Evolutionary conservation across 768 basidiomycete genomes (phyloP).

Genomic region (Lactifluus piperatus): DNA sequence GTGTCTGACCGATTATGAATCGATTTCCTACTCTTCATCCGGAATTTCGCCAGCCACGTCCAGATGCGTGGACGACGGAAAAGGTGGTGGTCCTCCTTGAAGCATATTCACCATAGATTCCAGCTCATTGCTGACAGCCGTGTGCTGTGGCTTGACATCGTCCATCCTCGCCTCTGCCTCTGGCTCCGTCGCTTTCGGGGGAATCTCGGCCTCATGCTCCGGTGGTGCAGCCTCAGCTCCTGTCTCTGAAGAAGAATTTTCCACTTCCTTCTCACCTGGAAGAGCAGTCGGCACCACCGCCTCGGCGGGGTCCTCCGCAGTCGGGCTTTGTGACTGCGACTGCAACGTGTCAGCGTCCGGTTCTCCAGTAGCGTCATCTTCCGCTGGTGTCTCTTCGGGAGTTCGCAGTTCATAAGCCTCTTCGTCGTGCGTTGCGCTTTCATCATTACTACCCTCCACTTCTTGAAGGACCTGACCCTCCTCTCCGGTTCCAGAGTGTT

Average conservation of each 20-base stretch:
- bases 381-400: conserved; percentile 14
- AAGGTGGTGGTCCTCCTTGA: conserved; percentile 32
- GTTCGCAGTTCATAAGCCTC: conserved; percentile 16
- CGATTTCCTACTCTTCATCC: conserved; percentile 35
- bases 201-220: conserved; percentile 16
- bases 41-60: conserved; percentile 39
- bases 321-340: neutral
- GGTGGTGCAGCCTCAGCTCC: conserved; percentile 12
- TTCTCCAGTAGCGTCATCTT: conserved; percentile 2
- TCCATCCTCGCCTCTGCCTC: conserved; percentile 19
- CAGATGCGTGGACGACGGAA: conserved; percentile 17
- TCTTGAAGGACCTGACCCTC: conserved; percentile 19
- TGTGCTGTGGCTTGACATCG: conserved; percentile 18
- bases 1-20: neutral
- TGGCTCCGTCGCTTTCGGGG: conserved; percentile 13
- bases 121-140: conserved; percentile 34
- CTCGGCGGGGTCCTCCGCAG: conserved; percentile 2
- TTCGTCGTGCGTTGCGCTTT: conserved; percentile 9
- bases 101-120: conserved; percentile 63
- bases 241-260: neutral
- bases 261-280: conserved; percentile 13
- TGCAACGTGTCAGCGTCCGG: neutral
- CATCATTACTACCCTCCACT: conserved; percentile 10
- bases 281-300: neutral
- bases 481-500: conserved; percentile 15